A percentile compares a stretch with the other conserved stretches of the same genome.
phyloP scores from a whole-genome alignment of 371 early-diverging fungal genomes.

The Syncephalastrum sp. region DNA sequence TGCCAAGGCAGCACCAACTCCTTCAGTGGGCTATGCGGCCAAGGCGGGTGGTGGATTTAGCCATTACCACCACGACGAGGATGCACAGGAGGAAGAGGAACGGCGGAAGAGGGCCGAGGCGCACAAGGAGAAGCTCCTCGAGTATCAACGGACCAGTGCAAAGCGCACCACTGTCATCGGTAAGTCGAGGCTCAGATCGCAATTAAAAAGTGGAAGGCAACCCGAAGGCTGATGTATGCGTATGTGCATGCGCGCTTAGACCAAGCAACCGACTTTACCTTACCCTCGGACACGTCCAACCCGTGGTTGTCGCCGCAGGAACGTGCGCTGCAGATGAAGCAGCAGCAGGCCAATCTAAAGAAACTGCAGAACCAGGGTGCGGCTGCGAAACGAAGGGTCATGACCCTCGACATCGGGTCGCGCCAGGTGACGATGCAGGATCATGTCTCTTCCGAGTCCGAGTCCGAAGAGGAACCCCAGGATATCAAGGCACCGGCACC shows the following conservation, averaged over 20 bases:
- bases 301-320: constrained; percentile 83
- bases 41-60: constrained; percentile 28
- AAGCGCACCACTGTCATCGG: constrained; percentile 74
- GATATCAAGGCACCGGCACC: constrained; percentile 2
- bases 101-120: constrained; percentile 60
- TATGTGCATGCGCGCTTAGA: constrained; percentile 30
- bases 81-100: constrained; percentile 47
- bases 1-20: constrained; percentile 21
- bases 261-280: constrained; percentile 76
- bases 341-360: constrained; percentile 53
- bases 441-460: constrained; percentile 17
- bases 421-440: constrained; percentile 55
- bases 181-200: constrained; percentile 12
- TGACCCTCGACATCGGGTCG: constrained; percentile 65
- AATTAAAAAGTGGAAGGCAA: too few relatives aligned
- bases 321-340: constrained; percentile 49
- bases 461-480: constrained; percentile 20
- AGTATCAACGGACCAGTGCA: constrained; percentile 79
- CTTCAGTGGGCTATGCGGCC: constrained; percentile 41
- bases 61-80: neutral
- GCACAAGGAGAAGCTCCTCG: constrained; percentile 75
- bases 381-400: constrained; percentile 54
- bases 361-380: constrained; percentile 45
- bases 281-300: constrained; percentile 60
- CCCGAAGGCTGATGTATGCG: too few relatives aligned